These are phyloP conservation scores for Graphilbum ipis-grandicollis DNA, from an alignment of 2,329 filamentous ascomycete genomes.

Conservation along the genomic window DNA sequence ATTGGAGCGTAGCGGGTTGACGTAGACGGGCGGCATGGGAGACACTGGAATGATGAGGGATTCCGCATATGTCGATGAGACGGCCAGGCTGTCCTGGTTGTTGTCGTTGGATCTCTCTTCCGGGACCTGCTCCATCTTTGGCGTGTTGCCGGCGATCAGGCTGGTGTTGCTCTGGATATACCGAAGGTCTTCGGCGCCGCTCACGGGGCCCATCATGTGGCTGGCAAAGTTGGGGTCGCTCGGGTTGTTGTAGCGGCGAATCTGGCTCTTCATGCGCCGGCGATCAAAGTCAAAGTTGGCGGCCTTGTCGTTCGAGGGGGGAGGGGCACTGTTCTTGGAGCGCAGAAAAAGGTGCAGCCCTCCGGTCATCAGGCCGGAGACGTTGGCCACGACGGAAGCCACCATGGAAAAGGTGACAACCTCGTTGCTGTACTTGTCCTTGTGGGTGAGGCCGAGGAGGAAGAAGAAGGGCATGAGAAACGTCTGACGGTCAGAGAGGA, in stretches of 20 bases:
- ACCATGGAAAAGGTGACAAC: slow-evolving; percentile 40
- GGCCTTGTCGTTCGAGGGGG: slow-evolving; percentile 27
- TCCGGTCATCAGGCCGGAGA: slow-evolving; percentile 47
- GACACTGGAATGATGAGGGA: no score
- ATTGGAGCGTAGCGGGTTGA: slow-evolving; percentile 18
- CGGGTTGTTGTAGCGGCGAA: slow-evolving; percentile 16
- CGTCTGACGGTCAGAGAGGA: slow-evolving; percentile 19
- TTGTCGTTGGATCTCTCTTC: no score
- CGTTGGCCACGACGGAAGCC: slow-evolving; percentile 46
- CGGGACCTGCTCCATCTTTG: slow-evolving; percentile 19
- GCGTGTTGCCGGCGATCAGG: slow-evolving; percentile 12
- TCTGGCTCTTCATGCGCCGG: slow-evolving; percentile 24
- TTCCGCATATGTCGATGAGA: no score
- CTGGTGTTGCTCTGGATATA: slow-evolving; percentile 19
- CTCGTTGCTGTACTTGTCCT: slow-evolving; percentile 17
- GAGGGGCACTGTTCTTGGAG: slow-evolving; percentile 40
- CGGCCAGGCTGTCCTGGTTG: no score
- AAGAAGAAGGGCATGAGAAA: slow-evolving; percentile 49
- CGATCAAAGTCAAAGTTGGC: slow-evolving; percentile 25
- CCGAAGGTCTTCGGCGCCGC: slow-evolving; percentile 12
- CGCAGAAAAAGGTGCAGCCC: slow-evolving; percentile 51
- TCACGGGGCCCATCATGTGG: slow-evolving; percentile 18
- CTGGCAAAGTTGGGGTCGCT: slow-evolving; percentile 14
- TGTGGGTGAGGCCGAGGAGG: slow-evolving; percentile 26
- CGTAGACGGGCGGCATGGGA: background rate